Evolutionary conservation across 2,329 filamentous ascomycete species (phyloP), one percentile per base, ranked within the genome.

Genomic region (Monilinia fructicola): DNA sequence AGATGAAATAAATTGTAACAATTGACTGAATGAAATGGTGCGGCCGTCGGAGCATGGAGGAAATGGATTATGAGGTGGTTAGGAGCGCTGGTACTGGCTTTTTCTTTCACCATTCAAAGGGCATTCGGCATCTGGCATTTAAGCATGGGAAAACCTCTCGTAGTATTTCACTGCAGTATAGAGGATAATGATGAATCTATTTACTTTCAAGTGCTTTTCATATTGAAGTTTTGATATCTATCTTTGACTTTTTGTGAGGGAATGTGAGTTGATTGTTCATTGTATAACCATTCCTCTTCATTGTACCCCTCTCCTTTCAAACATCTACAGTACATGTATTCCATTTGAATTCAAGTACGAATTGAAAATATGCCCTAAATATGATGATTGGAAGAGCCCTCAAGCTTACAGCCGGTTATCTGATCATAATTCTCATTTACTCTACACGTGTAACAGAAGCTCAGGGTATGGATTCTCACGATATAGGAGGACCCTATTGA

Each of bases 181-280:
- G 44, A 50, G 56, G 56, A 50, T 50, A 50, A 60, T 60, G 38
- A 60, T 60, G 42, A 60, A 60, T 16, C 28, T 38, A 23, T n/a
- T 21, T 48, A 60, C 7, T 38, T 50, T 10, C 18, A n/a, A 50
- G 28, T 10, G 5, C 12, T 38, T 23, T 38, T 50, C 4, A 21
- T 50, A 4, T 38, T n/a, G 0, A 1, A 5, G 5, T 23, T 2
- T 12, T 12, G 6, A 48, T 12, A 42, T 44, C 18, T 21, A 6
- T 35, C 21, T 9, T 59, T 35, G 23, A 14, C 4, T 3, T 46
- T 46, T 35, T 12, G n/a, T 31, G 52, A n/a, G 28, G 11, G 14
- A 4, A n/a, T 10, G 18, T 59, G 18, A 59, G 31, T 6, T 11
- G 21, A 23, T 2, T 10, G 46, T 48, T 48, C 21, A 35, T 7